Percentiles rank a stretch among this genome's conserved stretches.
These are phyloP conservation scores for Kodamaea sp. DNA, from an alignment of 1,139 yeast genomes.

Conservation along the genomic window DNA sequence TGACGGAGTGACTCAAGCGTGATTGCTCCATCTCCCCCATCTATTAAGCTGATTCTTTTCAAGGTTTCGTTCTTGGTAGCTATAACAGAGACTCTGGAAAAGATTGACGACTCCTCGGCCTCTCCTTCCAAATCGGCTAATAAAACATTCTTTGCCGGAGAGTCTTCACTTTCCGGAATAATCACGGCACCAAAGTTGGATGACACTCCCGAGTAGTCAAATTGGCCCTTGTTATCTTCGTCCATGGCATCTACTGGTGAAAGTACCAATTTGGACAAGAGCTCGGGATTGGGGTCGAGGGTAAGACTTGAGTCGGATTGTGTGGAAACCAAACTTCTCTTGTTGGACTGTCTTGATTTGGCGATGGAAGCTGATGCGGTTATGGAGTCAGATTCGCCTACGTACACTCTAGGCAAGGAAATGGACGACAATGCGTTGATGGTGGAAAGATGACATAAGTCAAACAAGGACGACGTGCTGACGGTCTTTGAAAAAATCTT, in stretches of 20 bases:
- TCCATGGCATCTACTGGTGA: constrained; percentile 23
- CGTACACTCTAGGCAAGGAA: constrained; percentile 64
- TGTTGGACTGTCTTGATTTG: constrained; percentile 47
- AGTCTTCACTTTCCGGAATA: constrained; percentile 33
- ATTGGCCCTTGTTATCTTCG: constrained; percentile 7
- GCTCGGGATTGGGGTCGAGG: constrained; percentile 27
- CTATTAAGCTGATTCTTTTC: constrained; percentile 17
- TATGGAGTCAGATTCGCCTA: constrained; percentile 42
- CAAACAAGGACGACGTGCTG: constrained; percentile 58
- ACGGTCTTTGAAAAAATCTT: constrained; percentile 82
- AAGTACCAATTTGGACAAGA: constrained; percentile 32
- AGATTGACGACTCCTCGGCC: constrained; percentile 62
- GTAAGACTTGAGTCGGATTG: constrained; percentile 29
- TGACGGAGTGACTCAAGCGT: constrained; percentile 46
- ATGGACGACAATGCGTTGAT: constrained; percentile 63
- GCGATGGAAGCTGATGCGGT: constrained; percentile 34
- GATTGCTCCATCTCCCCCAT: constrained; percentile 29
- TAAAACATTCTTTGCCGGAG: constrained; percentile 32
- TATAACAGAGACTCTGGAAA: constrained; percentile 44
- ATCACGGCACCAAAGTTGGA: constrained; percentile 68
- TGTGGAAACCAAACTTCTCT: constrained; percentile 27
- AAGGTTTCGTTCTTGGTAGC: constrained; percentile 21
- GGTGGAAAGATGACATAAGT: constrained; percentile 71
- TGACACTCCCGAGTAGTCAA: constrained; percentile 39
- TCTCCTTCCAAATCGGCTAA: constrained; percentile 78